These are phyloP conservation scores for Isoetes engelmannii DNA, from an alignment of 83 land plant species.

Conservation along the genomic window DNA sequence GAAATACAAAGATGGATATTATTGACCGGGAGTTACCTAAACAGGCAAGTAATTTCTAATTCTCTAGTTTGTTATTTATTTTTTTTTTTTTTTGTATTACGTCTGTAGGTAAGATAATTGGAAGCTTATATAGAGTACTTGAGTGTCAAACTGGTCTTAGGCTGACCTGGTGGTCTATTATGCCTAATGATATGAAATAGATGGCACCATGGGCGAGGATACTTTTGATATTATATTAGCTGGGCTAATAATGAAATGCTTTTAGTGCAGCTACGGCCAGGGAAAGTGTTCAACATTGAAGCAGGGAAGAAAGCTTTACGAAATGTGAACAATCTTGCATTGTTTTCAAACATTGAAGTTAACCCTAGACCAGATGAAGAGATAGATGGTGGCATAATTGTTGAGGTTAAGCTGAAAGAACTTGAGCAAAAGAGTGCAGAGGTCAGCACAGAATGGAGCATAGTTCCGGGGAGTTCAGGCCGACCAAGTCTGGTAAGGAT, in stretches of 20 bases:
- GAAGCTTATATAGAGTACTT: too few relatives aligned
- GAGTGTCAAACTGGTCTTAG: neutral
- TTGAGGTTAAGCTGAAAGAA: slow-evolving; percentile 94
- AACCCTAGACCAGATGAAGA: slow-evolving; percentile 93
- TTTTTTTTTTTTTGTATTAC: neutral
- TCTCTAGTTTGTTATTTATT: neutral
- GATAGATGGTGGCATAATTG: slow-evolving; percentile 86
- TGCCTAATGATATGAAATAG: neutral
- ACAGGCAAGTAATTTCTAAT: slow-evolving; percentile 42
- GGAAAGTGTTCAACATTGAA: slow-evolving; percentile 84
- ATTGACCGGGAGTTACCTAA: slow-evolving; percentile 67
- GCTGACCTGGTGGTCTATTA: neutral
- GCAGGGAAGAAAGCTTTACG: slow-evolving; percentile 90
- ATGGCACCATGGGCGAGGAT: too few relatives aligned
- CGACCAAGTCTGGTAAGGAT: slow-evolving; percentile 71
- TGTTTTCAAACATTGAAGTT: slow-evolving; percentile 93
- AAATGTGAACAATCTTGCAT: slow-evolving; percentile 65
- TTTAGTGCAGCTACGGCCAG: slow-evolving; percentile 57
- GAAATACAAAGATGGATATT: slow-evolving; percentile 55
- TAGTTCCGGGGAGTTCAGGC: slow-evolving; percentile 89
- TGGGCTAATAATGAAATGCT: neutral
- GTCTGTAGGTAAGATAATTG: too few relatives aligned
- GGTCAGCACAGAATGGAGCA: slow-evolving; percentile 94
- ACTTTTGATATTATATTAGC: neutral
- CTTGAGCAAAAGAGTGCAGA: slow-evolving; percentile 92